Base-by-base conservation (phyloP, 768 basidiomycete genomes). In the Suillus fuscotomentosus region DNA sequence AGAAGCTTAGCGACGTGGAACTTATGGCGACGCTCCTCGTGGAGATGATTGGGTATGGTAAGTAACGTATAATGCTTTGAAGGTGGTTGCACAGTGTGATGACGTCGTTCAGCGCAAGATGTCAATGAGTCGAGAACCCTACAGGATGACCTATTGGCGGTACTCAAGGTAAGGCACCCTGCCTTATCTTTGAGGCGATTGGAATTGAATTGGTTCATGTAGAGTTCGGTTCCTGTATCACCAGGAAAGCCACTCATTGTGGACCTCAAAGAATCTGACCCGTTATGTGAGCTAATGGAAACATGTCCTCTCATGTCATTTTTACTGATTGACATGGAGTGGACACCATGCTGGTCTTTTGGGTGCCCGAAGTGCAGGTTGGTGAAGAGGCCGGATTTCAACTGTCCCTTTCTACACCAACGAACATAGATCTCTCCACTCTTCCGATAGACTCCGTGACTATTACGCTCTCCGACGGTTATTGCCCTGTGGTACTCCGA, bases 41-140 rank as follows among this genome's bases (percentile, higher is more conserved):
- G 13, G 94, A 97, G 74, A 89, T 96, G 86, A 78, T 97, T 63
- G 86, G 86, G 11, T 86, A 91, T 69, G 90, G 94, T 92, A 60
- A 64, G 82, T 72, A 53, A 24, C 7, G 13, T 38, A 38, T 13
- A 17, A 36, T 60, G 22, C 20, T 59, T 60, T 42, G 56, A 59
- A 31, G 36, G 42, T 57, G 8, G 50, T 43, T 14, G 27, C 8
- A 31, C 24, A 27, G 27, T 41, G 13, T 66, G 15, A 56, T 53
- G 14, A 36, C 47, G 63, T 41, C 8, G 56, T 83, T 81, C 78
- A 67, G 62, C 70, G 59, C 73, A 70, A 13, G 77, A 83, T 34
- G 67, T 75, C 2, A 86, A 86, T 17, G 86, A 86, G 45, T 77
- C 80, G 0, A 79, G 74, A 45, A 75, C 79, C 14, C 68, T 91